Base-by-base conservation (phyloP, 352 stramenopile species). In the Achlya hypogyna region DNA sequence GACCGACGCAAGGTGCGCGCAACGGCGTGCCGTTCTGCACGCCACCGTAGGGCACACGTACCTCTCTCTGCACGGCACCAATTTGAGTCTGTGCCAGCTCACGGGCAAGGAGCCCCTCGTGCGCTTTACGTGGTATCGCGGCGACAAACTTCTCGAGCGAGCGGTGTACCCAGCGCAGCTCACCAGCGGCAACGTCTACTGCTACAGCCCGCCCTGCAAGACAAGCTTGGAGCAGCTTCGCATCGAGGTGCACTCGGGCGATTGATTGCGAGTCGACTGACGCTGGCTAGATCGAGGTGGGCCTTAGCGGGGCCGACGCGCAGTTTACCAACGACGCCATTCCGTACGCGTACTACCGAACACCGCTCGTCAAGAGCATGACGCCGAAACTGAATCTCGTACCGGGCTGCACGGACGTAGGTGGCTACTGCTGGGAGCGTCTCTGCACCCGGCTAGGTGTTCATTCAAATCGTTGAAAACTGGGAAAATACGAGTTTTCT, bases 401-500 rank as follows among this genome's bases (percentile, higher is more conserved):
- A 25, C 60, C 60, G 0, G 60, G 60, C 12, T 49, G 38, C 25
- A 67, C 60, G 12, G 60, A 67, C 34, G 35, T 64, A 45, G 10
- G 1, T 16, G 10, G 16, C 1, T 12, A 56, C 20, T 3, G 10
- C 16, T 56, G 14, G 12, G 31, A 54, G 34, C 34, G 6, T 42
- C n/a, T 45, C n/a, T 45, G 12, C 14, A n/a, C 25, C 12, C 31
- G 31, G 2, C 20, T 56, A 56, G 49, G 49, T 56, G 47, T 58
- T 20, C 14, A 34, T 67, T 14, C 47, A 67, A 49, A 67, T 35
- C 10, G 60, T 67, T 25, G 60, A 67, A 58, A 59, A 38, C 25
- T 67, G 60, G 60, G 60, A 67, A 58, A 67, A 67, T 40, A 42
- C 28, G 6, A 10, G 12, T 10, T 56, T 38, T 45, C 10, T 23